A percentile compares a stretch with the other conserved stretches of the same genome.
Conservation (phyloP, 108 stramenopile genomes). For the Skeletonema tropicum region DNA sequence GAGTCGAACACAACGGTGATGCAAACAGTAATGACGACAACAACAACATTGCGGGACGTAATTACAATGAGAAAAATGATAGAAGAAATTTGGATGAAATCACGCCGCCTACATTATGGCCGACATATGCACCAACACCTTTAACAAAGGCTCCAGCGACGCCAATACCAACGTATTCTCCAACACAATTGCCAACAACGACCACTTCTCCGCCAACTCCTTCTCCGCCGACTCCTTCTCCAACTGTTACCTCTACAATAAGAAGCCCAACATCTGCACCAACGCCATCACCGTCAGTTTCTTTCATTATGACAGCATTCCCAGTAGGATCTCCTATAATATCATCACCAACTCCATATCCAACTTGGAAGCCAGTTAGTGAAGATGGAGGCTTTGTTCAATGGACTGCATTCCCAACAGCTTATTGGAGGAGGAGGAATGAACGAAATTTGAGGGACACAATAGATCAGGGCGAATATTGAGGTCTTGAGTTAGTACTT, state of each 20-base stretch:
- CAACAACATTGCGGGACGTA: not conserved
- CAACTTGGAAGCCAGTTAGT: not conserved
- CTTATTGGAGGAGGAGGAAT: not conserved
- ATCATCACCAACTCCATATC: not conserved
- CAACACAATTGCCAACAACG: not conserved
- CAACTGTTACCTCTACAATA: too few relatives aligned
- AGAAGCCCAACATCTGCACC: too few relatives aligned
- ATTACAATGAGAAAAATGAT: not conserved
- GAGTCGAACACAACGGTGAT: not conserved
- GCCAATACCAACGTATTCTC: constrained; percentile 1
- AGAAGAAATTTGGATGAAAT: not conserved
- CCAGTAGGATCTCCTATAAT: too few relatives aligned
- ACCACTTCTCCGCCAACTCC: not conserved
- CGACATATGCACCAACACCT: not conserved
- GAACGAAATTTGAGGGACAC: constrained; percentile 1
- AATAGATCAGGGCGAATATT: not conserved
- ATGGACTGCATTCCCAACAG: not conserved
- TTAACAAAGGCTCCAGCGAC: not conserved
- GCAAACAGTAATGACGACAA: not conserved
- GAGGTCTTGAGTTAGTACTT: not conserved
- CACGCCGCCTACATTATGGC: not conserved
- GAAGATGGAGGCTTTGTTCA: too few relatives aligned
- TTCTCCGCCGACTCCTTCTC: not conserved
- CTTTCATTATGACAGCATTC: too few relatives aligned
- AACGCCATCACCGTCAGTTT: too few relatives aligned